phyloP scores from a whole-genome alignment of 768 basidiomycete genomes.

The Porpolomopsis calyptriformis region DNA sequence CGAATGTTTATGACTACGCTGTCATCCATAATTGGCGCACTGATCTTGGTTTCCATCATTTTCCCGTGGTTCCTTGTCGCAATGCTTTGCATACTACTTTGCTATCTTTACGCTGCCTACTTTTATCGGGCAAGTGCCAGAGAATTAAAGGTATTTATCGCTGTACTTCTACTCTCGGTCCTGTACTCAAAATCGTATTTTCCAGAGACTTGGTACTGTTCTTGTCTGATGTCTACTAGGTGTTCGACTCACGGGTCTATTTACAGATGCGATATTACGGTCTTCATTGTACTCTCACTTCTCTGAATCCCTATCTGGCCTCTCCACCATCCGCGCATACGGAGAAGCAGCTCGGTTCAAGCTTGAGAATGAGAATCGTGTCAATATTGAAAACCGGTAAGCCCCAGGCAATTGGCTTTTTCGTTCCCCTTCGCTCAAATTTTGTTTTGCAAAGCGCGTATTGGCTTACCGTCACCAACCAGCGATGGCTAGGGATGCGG shows the following conservation, averaged over 20 bases:
- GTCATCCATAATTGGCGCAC: slow-evolving; percentile 58
- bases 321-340: slow-evolving; percentile 84
- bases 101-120: slow-evolving; percentile 60
- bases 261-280: slow-evolving; percentile 71
- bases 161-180: slow-evolving; percentile 1
- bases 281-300: slow-evolving; percentile 87
- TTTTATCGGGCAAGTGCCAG: slow-evolving; percentile 84
- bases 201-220: slow-evolving; percentile 42
- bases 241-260: background rate
- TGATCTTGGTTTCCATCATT: slow-evolving; percentile 68
- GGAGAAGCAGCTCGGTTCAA: slow-evolving; percentile 69
- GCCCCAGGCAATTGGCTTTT: slow-evolving; percentile 4
- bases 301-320: slow-evolving; percentile 78
- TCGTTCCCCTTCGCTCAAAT: background rate
- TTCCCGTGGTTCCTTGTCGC: slow-evolving; percentile 81
- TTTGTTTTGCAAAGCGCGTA: slow-evolving; percentile 45
- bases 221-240: background rate
- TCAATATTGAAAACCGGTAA: slow-evolving; percentile 77
- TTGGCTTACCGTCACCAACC: slow-evolving; percentile 78
- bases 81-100: slow-evolving; percentile 43
- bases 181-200: background rate
- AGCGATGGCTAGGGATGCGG: slow-evolving; percentile 85
- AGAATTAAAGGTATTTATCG: slow-evolving; percentile 58
- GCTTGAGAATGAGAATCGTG: slow-evolving; percentile 58
- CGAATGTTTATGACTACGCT: slow-evolving; percentile 61